Conservation (phyloP, 106 monocot species). For the Dendrobium nobile region DNA sequence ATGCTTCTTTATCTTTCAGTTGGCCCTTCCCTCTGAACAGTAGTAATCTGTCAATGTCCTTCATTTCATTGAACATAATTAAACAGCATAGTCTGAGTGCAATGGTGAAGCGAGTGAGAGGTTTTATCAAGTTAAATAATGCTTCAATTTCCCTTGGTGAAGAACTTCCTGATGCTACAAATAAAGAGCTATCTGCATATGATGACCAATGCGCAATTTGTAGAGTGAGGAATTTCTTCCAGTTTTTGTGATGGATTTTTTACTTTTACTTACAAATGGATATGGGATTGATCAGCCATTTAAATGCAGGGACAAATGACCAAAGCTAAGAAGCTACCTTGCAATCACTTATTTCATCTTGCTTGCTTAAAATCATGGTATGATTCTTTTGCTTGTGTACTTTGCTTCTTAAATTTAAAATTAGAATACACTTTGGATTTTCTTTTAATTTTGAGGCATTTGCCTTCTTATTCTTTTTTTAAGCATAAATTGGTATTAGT, state of each 20-base stretch:
- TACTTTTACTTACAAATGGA: background rate
- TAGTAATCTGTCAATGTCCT: no score
- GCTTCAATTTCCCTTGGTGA: slow-evolving; percentile 70
- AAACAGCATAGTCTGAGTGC: slow-evolving; percentile 56
- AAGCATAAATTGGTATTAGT: no score
- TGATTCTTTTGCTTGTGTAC: background rate
- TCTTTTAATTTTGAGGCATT: no score
- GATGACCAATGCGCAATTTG: slow-evolving; percentile 98
- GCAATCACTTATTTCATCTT: slow-evolving; percentile 92
- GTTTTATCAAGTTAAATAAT: slow-evolving; percentile 59
- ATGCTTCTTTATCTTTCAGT: background rate
- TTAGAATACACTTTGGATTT: background rate
- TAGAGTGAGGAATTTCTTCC: slow-evolving; percentile 40
- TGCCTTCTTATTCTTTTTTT: no score
- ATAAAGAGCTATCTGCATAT: slow-evolving; percentile 64
- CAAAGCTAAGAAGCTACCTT: slow-evolving; percentile 81
- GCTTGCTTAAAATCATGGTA: slow-evolving; percentile 94
- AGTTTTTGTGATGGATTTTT: background rate
- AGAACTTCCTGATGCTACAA: slow-evolving; percentile 84
- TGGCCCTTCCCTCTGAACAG: no score
- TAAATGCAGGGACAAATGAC: slow-evolving; percentile 79
- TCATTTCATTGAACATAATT: background rate
- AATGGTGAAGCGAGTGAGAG: slow-evolving; percentile 59
- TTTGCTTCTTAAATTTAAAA: background rate
- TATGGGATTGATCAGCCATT: slow-evolving; percentile 3